Evolutionary conservation across 345 rosid genomes (phyloP).

Genomic region (Crucihimalaya himalaica): DNA sequence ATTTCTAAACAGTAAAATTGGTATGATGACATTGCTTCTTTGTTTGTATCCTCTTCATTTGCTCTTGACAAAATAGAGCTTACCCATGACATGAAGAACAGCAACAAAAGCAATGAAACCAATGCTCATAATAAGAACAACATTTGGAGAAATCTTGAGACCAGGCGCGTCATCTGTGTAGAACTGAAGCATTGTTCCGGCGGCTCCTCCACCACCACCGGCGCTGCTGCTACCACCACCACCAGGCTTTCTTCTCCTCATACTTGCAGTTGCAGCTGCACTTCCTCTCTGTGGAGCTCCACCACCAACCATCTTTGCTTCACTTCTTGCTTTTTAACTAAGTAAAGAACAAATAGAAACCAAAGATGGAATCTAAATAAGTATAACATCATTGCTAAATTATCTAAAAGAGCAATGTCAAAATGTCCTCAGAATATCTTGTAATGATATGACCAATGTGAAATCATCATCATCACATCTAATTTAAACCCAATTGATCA

Average conservation of each 20-base stretch:
- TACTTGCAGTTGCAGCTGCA: slow-evolving; percentile 82
- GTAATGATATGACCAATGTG: too few species aligned
- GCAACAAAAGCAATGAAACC: slow-evolving; percentile 96
- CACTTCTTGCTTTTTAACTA: slow-evolving; percentile 18
- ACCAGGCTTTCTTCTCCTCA: slow-evolving; percentile 58
- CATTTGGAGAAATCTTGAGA: slow-evolving; percentile 84
- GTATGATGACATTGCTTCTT: background rate
- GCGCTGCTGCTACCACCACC: slow-evolving; percentile 44
- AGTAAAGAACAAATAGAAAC: background rate
- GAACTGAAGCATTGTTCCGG: slow-evolving; percentile 88
- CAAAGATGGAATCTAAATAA: too few species aligned
- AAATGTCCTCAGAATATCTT: too few species aligned
- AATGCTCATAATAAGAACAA: slow-evolving; percentile 85
- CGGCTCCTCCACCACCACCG: slow-evolving; percentile 50
- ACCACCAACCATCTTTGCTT: slow-evolving; percentile 45
- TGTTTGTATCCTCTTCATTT: slow-evolving; percentile 9
- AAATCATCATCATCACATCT: too few species aligned
- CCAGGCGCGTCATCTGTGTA: slow-evolving; percentile 90
- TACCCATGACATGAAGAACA: slow-evolving; percentile 81
- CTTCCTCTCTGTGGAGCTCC: slow-evolving; percentile 89
- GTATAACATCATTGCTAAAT: too few species aligned
- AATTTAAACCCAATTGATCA: background rate
- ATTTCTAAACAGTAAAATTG: background rate
- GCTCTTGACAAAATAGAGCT: slow-evolving; percentile 67
- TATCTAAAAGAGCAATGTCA: too few species aligned